Conservation (phyloP, 1,284 basidiomycete species). For the Phenoliferia sp. region DNA sequence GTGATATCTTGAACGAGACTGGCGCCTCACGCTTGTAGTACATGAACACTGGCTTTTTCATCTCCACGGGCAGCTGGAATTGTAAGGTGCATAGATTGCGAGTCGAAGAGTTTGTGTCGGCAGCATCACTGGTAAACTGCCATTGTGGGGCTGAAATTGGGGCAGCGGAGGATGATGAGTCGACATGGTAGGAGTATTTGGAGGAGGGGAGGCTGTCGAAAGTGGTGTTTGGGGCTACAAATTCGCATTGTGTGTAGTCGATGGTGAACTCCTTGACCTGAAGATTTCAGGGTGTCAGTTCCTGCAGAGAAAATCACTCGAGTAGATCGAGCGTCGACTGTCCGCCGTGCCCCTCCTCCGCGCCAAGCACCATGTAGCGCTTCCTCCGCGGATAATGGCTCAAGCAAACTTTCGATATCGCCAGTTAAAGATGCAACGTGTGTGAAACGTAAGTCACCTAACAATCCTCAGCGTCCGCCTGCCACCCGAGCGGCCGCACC, state of each 20-base stretch:
- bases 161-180: conserved; percentile 13
- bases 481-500: no score
- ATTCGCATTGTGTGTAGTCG: conserved; percentile 90
- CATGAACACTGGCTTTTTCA: conserved; percentile 73
- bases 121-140: conserved; percentile 31
- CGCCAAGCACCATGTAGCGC: no score
- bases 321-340: no score
- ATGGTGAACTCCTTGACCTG: conserved; percentile 89
- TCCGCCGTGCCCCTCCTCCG: no score
- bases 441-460: no score
- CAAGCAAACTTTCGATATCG: no score
- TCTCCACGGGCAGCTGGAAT: conserved; percentile 74
- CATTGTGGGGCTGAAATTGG: conserved; percentile 20
- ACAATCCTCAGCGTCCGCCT: no score
- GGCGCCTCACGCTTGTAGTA: conserved; percentile 87
- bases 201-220: conserved; percentile 58
- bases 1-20: not conserved
- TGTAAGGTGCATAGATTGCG: conserved; percentile 62
- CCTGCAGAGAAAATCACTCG: not conserved
- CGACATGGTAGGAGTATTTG: conserved; percentile 63
- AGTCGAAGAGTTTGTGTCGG: conserved; percentile 1
- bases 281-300: not conserved
- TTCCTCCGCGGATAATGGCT: not conserved
- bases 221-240: conserved; percentile 51
- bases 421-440: no score